phyloP scores from a whole-genome alignment of 2,329 filamentous ascomycete genomes.

The Cytospora chrysosperma region DNA sequence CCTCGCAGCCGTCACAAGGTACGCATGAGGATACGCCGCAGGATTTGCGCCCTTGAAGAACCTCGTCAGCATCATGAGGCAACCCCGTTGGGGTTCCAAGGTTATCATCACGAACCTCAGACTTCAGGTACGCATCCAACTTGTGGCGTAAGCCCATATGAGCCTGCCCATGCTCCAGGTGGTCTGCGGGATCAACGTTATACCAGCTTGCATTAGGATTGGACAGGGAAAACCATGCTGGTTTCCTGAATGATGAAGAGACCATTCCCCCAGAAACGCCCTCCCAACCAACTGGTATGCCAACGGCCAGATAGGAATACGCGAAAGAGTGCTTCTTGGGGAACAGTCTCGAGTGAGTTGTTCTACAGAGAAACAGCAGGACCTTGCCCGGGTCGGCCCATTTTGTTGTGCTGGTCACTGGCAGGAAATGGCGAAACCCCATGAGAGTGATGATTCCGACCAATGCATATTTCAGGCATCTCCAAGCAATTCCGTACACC shows the following conservation, averaged over 20 bases:
- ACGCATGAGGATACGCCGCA: conserved; percentile 62
- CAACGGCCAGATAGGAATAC: conserved; percentile 69
- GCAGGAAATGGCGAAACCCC: conserved; percentile 4
- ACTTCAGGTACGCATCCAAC: conserved; percentile 57
- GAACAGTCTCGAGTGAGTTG: conserved; percentile 64
- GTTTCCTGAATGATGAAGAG: conserved; percentile 40
- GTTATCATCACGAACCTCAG: conserved; percentile 45
- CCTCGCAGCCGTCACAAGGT: conserved; percentile 67
- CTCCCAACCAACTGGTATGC: conserved; percentile 63
- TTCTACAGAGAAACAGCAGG: conserved; percentile 63
- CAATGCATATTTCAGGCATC: conserved; percentile 1
- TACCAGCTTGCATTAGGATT: conserved; percentile 48
- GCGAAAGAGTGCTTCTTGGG: conserved; percentile 67
- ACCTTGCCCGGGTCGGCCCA: conserved; percentile 33
- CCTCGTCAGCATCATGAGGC: not conserved
- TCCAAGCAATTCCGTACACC: not conserved
- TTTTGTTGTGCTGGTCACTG: not conserved
- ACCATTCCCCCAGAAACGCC: conserved; percentile 57
- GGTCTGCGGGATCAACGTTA: conserved; percentile 57
- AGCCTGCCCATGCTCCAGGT: conserved; percentile 55
- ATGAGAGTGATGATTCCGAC: not conserved
- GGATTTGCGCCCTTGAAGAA: conserved; percentile 54
- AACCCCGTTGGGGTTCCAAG: conserved; percentile 18
- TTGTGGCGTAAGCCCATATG: conserved; percentile 61
- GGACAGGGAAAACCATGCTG: conserved; percentile 16